A percentile compares a stretch with the other conserved stretches of the same genome.
Evolutionary conservation across 1,284 basidiomycete species (phyloP).

Genomic region (Flammula alnicola): DNA sequence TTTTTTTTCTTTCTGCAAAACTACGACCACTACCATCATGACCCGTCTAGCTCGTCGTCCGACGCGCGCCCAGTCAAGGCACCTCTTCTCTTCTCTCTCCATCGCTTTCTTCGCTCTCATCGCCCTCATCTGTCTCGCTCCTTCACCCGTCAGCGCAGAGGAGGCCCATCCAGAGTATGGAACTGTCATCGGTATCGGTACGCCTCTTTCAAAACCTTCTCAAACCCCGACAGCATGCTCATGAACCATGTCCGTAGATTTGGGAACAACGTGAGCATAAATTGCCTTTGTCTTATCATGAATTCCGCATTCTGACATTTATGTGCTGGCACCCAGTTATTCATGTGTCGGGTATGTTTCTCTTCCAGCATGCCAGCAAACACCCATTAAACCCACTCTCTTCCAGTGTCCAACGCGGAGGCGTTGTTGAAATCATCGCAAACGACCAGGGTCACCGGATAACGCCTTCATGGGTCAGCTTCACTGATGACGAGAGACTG

Average conservation of each 20-base stretch:
- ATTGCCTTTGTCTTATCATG: slow-evolving; percentile 1
- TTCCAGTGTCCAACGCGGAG: slow-evolving; percentile 85
- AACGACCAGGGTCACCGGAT: slow-evolving; percentile 98
- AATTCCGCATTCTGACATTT: slow-evolving; percentile 24
- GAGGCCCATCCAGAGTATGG: slow-evolving; percentile 75
- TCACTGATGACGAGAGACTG: slow-evolving; percentile 92
- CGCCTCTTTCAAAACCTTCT: slow-evolving; percentile 31
- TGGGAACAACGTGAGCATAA: slow-evolving; percentile 74
- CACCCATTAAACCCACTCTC: slow-evolving; percentile 1
- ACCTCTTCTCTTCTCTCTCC: slow-evolving; percentile 66
- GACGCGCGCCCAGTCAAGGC: slow-evolving; percentile 62
- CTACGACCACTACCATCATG: slow-evolving; percentile 39
- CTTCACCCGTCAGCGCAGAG: slow-evolving; percentile 60
- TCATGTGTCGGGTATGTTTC: slow-evolving; percentile 74
- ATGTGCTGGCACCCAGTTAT: slow-evolving; percentile 49
- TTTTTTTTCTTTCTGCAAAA: slow-evolving; percentile 22
- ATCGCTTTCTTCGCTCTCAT: slow-evolving; percentile 67
- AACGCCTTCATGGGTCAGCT: slow-evolving; percentile 94
- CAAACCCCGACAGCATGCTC: slow-evolving; percentile 11
- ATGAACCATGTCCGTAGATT: slow-evolving; percentile 51
- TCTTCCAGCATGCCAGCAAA: slow-evolving; percentile 4
- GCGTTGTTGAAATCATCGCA: slow-evolving; percentile 95
- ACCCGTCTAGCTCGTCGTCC: slow-evolving; percentile 47
- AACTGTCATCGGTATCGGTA: slow-evolving; percentile 94
- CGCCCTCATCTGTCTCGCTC: slow-evolving; percentile 66